These are phyloP conservation scores for Artemisia tridentata DNA, from an alignment of 129 eudicot species.

Conservation along the genomic window DNA sequence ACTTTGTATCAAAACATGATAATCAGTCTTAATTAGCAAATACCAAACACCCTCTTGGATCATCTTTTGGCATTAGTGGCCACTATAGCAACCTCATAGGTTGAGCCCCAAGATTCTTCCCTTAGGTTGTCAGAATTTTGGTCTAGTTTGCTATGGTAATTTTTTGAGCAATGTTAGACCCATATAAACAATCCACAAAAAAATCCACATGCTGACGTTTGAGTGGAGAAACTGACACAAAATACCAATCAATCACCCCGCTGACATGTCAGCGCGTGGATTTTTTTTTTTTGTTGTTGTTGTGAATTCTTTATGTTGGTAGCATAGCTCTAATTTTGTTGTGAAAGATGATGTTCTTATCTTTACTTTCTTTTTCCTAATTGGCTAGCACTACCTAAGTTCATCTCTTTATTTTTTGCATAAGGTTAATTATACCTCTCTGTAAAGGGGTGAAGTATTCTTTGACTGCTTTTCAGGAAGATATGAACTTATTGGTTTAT, in stretches of 20 bases:
- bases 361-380: neutral
- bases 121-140: conserved; percentile 13
- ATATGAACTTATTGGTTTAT: conserved; percentile 24
- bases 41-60: neutral
- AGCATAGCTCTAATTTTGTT: no score
- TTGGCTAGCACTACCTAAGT: conserved; percentile 8
- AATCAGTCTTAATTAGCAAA: no score
- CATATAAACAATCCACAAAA: no score
- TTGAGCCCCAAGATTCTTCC: neutral
- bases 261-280: no score
- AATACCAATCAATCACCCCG: no score
- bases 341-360: conserved; percentile 4
- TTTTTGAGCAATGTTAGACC: no score
- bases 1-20: no score
- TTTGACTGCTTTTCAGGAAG: conserved; percentile 37
- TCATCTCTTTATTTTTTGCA: neutral
- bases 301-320: no score
- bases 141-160: conserved; percentile 13
- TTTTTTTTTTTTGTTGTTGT: no score
- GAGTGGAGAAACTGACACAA: no score
- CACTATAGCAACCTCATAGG: neutral
- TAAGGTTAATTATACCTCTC: conserved; percentile 10
- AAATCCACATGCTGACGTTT: no score
- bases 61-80: neutral
- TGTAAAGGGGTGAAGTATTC: conserved; percentile 29